Evolutionary conservation across 257 asterid genomes (phyloP).

Genomic region (Cruciata laevipes): DNA sequence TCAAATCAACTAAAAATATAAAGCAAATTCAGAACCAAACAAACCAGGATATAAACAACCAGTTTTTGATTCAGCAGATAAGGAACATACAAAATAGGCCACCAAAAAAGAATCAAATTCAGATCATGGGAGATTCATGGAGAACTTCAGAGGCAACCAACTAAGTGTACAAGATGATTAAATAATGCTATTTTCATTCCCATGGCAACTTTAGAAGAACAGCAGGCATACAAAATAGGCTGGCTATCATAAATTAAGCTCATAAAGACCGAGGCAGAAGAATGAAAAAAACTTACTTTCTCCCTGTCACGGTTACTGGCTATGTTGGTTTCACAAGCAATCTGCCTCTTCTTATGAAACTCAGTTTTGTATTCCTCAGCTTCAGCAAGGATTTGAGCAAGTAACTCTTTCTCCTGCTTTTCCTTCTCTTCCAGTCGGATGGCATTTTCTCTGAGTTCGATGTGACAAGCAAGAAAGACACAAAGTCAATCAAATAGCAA

Average conservation of each 20-base stretch:
- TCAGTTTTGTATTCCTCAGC: constrained; percentile 71
- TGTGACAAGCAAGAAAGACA: neutral
- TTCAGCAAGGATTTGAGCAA: constrained; percentile 53
- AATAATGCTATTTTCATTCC: neutral
- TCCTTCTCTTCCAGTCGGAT: constrained; percentile 69
- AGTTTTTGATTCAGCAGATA: neutral
- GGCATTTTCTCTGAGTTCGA: constrained; percentile 51
- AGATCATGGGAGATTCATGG: neutral
- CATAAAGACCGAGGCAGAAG: neutral
- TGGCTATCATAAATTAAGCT: neutral
- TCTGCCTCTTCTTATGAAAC: constrained; percentile 56
- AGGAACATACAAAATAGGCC: no score
- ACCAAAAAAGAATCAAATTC: neutral
- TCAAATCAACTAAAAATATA: neutral
- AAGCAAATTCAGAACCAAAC: neutral
- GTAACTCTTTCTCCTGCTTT: constrained; percentile 53
- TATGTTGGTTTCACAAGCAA: constrained; percentile 41
- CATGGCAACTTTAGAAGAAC: neutral
- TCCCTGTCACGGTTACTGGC: constrained; percentile 58
- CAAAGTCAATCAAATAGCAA: neutral
- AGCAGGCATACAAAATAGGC: neutral
- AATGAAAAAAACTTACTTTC: constrained; percentile 36
- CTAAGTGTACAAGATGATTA: neutral
- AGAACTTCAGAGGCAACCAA: neutral
- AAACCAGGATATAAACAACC: neutral